Conservation (phyloP, 129 eudicot species). For the Mikania micrantha region DNA sequence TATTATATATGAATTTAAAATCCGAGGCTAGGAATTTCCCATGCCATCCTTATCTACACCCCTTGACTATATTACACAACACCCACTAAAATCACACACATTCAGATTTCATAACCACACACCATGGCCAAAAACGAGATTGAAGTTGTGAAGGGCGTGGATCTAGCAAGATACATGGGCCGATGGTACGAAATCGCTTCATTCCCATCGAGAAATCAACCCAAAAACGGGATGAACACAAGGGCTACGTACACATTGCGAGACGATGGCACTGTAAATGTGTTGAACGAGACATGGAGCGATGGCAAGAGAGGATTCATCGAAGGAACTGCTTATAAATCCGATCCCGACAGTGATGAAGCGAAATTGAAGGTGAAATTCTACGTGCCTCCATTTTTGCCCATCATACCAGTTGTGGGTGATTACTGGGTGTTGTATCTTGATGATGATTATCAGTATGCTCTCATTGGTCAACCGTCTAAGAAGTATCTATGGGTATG, state of each 20-base stretch:
- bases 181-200: slow-evolving; percentile 95
- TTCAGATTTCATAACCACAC: background rate
- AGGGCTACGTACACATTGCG: slow-evolving; percentile 71
- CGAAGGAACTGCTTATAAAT: slow-evolving; percentile 76
- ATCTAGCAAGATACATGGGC: slow-evolving; percentile 71
- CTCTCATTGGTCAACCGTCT: slow-evolving; percentile 74
- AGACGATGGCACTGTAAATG: slow-evolving; percentile 58
- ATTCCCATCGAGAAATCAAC: slow-evolving; percentile 67
- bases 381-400: slow-evolving; percentile 85
- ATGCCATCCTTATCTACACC: background rate
- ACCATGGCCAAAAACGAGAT: slow-evolving; percentile 35
- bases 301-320: slow-evolving; percentile 65
- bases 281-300: slow-evolving; percentile 82
- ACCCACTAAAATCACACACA: background rate
- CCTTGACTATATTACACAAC: background rate
- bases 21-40: background rate
- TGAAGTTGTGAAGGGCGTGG: slow-evolving; percentile 66
- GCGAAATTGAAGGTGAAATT: slow-evolving; percentile 89
- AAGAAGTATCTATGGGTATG: slow-evolving; percentile 61
- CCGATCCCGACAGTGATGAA: slow-evolving; percentile 73
- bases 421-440: slow-evolving; percentile 82
- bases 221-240: slow-evolving; percentile 58
- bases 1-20: background rate
- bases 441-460: slow-evolving; percentile 67
- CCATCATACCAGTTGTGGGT: slow-evolving; percentile 70